Base-by-base conservation (phyloP, 2,329 filamentous ascomycete species). In the Juglanconis juglandina region DNA sequence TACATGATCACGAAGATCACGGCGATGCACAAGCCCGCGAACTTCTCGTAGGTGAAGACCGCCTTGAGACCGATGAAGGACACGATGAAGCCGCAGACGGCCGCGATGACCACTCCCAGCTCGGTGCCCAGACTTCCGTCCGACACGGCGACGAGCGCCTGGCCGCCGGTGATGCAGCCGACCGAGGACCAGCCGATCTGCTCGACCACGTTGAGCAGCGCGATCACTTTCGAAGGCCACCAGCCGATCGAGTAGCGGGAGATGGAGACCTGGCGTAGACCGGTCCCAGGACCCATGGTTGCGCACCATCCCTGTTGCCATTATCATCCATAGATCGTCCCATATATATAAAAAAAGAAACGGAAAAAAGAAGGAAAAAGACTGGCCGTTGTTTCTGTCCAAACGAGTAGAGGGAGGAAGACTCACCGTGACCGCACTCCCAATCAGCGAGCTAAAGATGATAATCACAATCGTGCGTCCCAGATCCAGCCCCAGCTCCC, bases 61-160 rank as follows among this genome's bases (percentile, higher is more conserved):
- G 75, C 73, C 64, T 73, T 75, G 65, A 82, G 77, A 0, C 82
- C 82, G 53, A 81, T 75, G 66, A 84, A 80, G 1, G 80, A 81
- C 30, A 85, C 76, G 52, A 81, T 59, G 47, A 84, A 75, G 5
- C 78, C 76, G 17, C 81, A 69, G 11, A 84, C 68, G 7, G 76
- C 76, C 24, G 81, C 76, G 46, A 85, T 76, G 59, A 83, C 74
- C 56, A 86, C 82, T 13, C 81, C 81, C n/a, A 82, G 75, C 13
- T 77, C 74, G 1, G 79, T 73, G 51, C 75, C 78, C 42, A 85
- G 68, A n/a, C 66, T 68, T 32, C 77, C 76, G 47, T 75, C 69
- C 2, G 75, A 75, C 48, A 80, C 76, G n/a, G 79, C 79, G 2
- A 76, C 74, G 32, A 82, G 71, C 1, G 77, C 77, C 50, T 79